Conservation (phyloP, 2,329 filamentous ascomycete genomes). For the Aspergillus sp. region DNA sequence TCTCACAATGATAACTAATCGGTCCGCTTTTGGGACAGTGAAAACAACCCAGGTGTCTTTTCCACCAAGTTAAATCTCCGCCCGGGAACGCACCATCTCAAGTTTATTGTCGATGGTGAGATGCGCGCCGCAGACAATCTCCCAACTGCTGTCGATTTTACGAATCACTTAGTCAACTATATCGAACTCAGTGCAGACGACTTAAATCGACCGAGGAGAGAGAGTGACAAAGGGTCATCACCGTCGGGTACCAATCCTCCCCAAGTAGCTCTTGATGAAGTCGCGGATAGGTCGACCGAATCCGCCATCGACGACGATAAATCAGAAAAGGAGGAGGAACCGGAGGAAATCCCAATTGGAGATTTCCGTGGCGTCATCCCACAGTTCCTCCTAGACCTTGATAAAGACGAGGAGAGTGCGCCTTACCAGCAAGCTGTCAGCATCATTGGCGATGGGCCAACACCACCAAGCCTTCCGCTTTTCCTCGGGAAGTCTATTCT, state of each 20-base stretch:
- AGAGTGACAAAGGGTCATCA: constrained; percentile 36
- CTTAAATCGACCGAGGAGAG: constrained; percentile 41
- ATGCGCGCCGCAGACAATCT: constrained; percentile 86
- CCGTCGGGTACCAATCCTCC: constrained; percentile 45
- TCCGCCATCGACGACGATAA: constrained; percentile 43
- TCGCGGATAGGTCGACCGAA: constrained; percentile 30
- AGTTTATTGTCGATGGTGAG: constrained; percentile 91
- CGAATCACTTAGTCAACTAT: constrained; percentile 97
- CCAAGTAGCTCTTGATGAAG: constrained; percentile 42
- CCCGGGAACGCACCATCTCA: constrained; percentile 92
- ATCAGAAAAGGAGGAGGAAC: constrained; percentile 50
- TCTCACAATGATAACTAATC: constrained; percentile 17
- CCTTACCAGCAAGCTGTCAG: constrained; percentile 72
- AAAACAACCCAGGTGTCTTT: constrained; percentile 59
- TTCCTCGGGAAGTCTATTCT: constrained; percentile 94
- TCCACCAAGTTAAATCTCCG: constrained; percentile 78
- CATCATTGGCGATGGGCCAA: constrained; percentile 76
- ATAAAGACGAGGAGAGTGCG: constrained; percentile 76
- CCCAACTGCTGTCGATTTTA: constrained; percentile 95
- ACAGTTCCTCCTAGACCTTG: constrained; percentile 78
- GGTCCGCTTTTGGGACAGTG: constrained; percentile 28
- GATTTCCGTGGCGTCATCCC: constrained; percentile 74
- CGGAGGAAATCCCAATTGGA: constrained; percentile 58
- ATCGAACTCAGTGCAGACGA: constrained; percentile 87
- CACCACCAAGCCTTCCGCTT: constrained; percentile 80